Percentiles rank a stretch among this genome's conserved stretches.
phyloP scores from a whole-genome alignment of 2,329 filamentous ascomycete genomes.

The Alternaria conjuncta region DNA sequence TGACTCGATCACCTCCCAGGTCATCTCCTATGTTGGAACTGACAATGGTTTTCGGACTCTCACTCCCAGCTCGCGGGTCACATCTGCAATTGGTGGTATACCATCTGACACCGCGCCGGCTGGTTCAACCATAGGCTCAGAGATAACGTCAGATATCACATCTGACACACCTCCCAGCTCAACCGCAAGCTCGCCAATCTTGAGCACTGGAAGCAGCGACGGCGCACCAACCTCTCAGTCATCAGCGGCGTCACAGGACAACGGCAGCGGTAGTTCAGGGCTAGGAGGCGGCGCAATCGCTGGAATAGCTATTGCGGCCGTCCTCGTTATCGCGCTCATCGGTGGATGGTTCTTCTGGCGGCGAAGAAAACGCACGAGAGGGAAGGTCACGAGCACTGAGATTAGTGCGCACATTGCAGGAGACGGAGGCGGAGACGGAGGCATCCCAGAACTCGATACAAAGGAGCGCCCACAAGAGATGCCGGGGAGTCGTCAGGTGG shows the following conservation, averaged over 20 bases:
- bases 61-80: too few species aligned
- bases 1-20: too few species aligned
- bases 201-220: neutral
- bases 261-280: neutral
- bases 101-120: too few species aligned
- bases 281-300: neutral
- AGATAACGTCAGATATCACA: too few species aligned
- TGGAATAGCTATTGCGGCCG: neutral
- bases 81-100: too few species aligned
- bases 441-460: neutral
- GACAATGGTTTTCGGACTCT: too few species aligned
- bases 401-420: neutral
- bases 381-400: neutral
- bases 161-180: too few species aligned
- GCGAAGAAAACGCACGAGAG: neutral
- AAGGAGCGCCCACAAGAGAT: neutral
- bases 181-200: neutral
- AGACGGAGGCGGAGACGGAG: neutral
- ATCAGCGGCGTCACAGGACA: too few species aligned
- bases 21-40: too few species aligned
- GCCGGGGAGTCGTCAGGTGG: accelerated
- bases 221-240: accelerated
- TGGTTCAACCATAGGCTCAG: too few species aligned
- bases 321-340: neutral
- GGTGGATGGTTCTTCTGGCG: neutral